Base-by-base conservation (phyloP, 768 basidiomycete genomes). In the Xerocomus brunneocitrinus region DNA sequence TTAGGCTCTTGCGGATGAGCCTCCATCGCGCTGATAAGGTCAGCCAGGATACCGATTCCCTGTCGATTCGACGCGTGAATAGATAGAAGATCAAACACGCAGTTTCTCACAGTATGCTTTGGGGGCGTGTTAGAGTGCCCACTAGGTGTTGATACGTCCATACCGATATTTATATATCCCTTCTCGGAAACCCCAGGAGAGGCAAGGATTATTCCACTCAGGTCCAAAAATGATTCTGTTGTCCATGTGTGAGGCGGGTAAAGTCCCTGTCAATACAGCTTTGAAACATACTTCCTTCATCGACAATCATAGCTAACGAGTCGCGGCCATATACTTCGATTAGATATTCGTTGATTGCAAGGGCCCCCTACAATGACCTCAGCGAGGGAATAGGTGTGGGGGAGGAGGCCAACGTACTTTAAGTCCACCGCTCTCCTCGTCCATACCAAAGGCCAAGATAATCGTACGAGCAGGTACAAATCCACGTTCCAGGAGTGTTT, bases 81-180 rank as follows among this genome's bases (percentile, higher is more conserved):
- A 32, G 1, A 45, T 27, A 3, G 22, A 0, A 40, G 47, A 25
- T 5, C 43, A 27, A 8, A 50, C 7, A 46, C 2, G 41, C 10
- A 3, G 30, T 14, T 25, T 58, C 69, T 56, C 67, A 72, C 79
- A 5, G 83, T 83, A 60, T 83, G 81, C 16, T 63, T 50, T 7
- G 77, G 79, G 8, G 82, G 82, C 1, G 73, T 70, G 56, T 76
- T 77, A 1, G 81, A 81, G 60, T 82, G 83, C 0, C 83, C 81
- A 14, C 81, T 81, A 0, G 75, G 72, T 2, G 75, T 73, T 28
- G 66, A 55, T 6, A 79, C 76, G 16, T 75, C 69, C 45, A 81
- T 61, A 13, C 70, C 66, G 32, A 76, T 64, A 47, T 75, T 71
- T 43, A 75, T 53, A 54, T 74, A 74, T 3, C 79, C 80, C 58